Percentiles rank a stretch among this genome's conserved stretches.
These are phyloP conservation scores for Naganishia vishniacii DNA, from an alignment of 768 basidiomycete genomes.

Conservation along the genomic window DNA sequence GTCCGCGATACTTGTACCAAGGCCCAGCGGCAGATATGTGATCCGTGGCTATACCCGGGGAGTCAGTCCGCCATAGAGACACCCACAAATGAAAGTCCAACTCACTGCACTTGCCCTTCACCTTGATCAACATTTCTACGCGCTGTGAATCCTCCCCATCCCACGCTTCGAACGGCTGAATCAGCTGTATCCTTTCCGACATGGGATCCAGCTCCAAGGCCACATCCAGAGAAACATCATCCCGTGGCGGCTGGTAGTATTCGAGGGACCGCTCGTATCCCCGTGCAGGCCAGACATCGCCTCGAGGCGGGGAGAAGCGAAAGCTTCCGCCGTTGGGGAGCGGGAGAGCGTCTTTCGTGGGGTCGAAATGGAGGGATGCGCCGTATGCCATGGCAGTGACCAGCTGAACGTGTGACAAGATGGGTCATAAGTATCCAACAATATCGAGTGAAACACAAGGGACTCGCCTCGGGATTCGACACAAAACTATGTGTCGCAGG, in stretches of 20 bases:
- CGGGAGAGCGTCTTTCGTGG: slow-evolving; percentile 17
- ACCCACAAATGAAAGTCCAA: too few species aligned
- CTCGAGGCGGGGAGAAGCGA: slow-evolving; percentile 19
- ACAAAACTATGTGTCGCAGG: slow-evolving; percentile 27
- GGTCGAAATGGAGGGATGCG: slow-evolving; percentile 24
- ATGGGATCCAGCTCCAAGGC: slow-evolving; percentile 16
- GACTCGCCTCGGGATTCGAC: slow-evolving; percentile 26
- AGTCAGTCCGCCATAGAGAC: background rate
- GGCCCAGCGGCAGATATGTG: slow-evolving; percentile 39
- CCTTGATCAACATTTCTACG: slow-evolving; percentile 28
- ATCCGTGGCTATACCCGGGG: slow-evolving; percentile 30
- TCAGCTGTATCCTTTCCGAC: slow-evolving; percentile 24
- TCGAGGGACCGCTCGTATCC: slow-evolving; percentile 24
- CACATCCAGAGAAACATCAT: background rate
- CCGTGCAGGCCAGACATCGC: slow-evolving; percentile 15
- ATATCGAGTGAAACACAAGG: background rate
- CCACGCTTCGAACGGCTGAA: slow-evolving; percentile 26
- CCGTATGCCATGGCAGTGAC: slow-evolving; percentile 29
- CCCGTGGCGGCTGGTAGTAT: slow-evolving; percentile 17
- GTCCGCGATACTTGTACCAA: slow-evolving; percentile 38
- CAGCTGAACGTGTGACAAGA: background rate
- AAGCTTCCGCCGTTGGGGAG: slow-evolving; percentile 7
- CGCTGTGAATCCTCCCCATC: slow-evolving; percentile 17
- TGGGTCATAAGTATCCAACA: background rate
- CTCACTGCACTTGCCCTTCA: slow-evolving; percentile 29